phyloP scores from a whole-genome alignment of 2,329 filamentous ascomycete species.

The Metarhizium anisopliae region DNA sequence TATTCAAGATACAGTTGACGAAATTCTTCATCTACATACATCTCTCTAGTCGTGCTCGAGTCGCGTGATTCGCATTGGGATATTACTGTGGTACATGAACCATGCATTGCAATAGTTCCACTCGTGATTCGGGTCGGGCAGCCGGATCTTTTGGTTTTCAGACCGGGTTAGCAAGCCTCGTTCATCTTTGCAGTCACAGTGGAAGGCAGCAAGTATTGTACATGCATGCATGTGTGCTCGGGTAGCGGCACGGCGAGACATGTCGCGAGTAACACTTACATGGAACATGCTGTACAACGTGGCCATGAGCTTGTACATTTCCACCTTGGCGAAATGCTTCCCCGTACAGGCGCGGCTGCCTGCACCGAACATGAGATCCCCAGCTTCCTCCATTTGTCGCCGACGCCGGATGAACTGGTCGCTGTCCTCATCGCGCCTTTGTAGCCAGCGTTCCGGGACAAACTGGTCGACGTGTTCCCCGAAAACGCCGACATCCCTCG shows the following conservation, averaged over 20 bases:
- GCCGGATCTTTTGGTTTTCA: slow-evolving; percentile 5
- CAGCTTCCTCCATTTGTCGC: slow-evolving; percentile 26
- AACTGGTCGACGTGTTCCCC: slow-evolving; percentile 35
- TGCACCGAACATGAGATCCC: slow-evolving; percentile 27
- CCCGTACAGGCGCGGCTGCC: slow-evolving; percentile 31
- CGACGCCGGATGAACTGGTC: slow-evolving; percentile 24
- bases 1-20: background rate
- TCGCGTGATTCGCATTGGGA: slow-evolving; percentile 9
- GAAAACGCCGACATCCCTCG: slow-evolving; percentile 30
- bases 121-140: slow-evolving; percentile 7
- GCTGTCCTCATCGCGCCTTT: slow-evolving; percentile 7
- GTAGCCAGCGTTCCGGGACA: slow-evolving; percentile 39
- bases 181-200: no score
- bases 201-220: no score
- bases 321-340: slow-evolving; percentile 22
- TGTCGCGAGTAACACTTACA: slow-evolving; percentile 4
- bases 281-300: slow-evolving; percentile 36
- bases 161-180: no score
- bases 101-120: slow-evolving; percentile 22
- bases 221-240: background rate
- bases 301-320: slow-evolving; percentile 28
- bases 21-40: background rate
- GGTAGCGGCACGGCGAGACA: background rate
- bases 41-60: background rate
- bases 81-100: slow-evolving; percentile 16